Base-by-base conservation (phyloP, 768 basidiomycete species). In the Cubamyces lactineus region DNA sequence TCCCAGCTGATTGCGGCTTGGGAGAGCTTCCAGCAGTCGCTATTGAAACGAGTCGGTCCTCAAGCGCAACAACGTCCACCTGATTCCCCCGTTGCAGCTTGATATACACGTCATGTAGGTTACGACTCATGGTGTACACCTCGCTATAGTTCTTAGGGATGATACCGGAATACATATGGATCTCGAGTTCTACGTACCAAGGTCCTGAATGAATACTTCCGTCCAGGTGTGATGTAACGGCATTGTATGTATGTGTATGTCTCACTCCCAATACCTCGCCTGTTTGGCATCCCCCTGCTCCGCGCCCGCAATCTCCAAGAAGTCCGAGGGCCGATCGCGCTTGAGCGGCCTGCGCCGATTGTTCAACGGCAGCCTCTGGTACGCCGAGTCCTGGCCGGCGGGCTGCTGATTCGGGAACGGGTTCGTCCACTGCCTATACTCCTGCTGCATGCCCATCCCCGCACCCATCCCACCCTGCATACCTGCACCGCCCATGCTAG, bases 281-380 rank as follows among this genome's bases (percentile, higher is more conserved):
- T 85, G 75, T 74, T 93, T 92, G 66, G 71, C 79, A 26, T 88
- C 88, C 56, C 62, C 62, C 47, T 75, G 77, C 60, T 87, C 86
- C 15, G 80, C 83, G 2, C 84, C 84, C 12, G 65, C 68, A 2
- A 91, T 81, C 68, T 93, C 92, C 69, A 92, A 73, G 70, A 94
- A 94, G 74, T 94, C 92, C 4, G 89, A 87, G 1, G 92, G 92
- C 48, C 92, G 79, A 30, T 94, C 92, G 9, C 92, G 82, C 75
- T 94, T 93, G 66, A 91, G 69, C 66, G 57, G 50, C 53, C 86
- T 86, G 55, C 92, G 82, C 61, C 92, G 81, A 68, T 91, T 92
- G 69, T 93, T 94, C 56, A 94, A 75, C 30, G 92, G 92, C 51
- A 92, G 70, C 39, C 92, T 81, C 72, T 94, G 92, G 72, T 94